These are phyloP conservation scores for Vachellia collinsii DNA, from an alignment of 306 rosid species.

Conservation along the genomic window DNA sequence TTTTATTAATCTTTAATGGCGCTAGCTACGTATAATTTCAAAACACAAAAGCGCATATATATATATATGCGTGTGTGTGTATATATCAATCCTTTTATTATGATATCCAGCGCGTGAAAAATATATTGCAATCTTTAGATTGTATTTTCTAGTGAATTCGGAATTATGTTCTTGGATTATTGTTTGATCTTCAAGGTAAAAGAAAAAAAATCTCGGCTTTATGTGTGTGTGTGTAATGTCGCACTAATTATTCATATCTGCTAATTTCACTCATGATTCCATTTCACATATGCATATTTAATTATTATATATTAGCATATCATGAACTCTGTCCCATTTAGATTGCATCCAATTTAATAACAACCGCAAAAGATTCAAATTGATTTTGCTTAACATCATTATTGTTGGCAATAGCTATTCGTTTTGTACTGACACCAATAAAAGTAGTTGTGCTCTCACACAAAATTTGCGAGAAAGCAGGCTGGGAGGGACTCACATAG, in stretches of 20 bases:
- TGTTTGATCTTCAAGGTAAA: neutral
- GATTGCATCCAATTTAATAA: neutral
- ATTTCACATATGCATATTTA: neutral
- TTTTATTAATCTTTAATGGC: slow-evolving; percentile 15
- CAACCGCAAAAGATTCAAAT: neutral
- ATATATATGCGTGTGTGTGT: no score
- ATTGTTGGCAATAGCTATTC: neutral
- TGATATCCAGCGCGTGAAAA: neutral
- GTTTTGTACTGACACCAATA: neutral
- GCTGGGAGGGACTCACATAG: no score
- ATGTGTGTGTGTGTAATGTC: neutral
- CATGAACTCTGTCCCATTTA: neutral
- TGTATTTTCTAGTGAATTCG: neutral
- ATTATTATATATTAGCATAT: neutral
- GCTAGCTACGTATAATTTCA: neutral
- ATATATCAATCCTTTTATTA: neutral
- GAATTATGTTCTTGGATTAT: neutral
- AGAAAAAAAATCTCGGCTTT: neutral
- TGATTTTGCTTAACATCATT: neutral
- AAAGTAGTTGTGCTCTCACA: neutral
- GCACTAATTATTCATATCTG: neutral
- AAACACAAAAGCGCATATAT: neutral
- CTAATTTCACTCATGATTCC: slow-evolving; percentile 4
- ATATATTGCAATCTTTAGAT: neutral
- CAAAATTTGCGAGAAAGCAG: no score